Percentiles rank a stretch among this genome's conserved stretches.
Conservation (phyloP, 176 grass and related monocot species). For the Carex cristatella region DNA sequence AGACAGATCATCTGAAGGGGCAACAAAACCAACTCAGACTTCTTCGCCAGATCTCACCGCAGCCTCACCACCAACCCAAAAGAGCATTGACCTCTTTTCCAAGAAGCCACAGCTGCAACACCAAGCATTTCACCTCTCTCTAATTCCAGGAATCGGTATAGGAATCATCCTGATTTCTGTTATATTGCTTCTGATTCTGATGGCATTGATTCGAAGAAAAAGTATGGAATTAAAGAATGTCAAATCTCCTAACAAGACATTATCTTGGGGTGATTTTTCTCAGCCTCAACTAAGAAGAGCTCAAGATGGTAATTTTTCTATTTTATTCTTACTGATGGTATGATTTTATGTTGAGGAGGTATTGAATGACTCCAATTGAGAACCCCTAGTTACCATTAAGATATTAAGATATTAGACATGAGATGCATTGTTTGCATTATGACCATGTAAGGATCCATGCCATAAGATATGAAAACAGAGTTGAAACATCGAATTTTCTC, state of each 20-base stretch:
- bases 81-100: conserved; percentile 27
- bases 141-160: conserved; percentile 90
- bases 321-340: neutral
- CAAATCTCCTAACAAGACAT: conserved; percentile 34
- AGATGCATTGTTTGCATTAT: neutral
- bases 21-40: conserved; percentile 40
- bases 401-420: neutral
- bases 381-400: neutral
- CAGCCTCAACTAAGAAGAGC: conserved; percentile 54
- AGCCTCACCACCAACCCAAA: conserved; percentile 39
- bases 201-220: conserved; percentile 79
- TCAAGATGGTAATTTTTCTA: conserved; percentile 51
- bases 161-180: conserved; percentile 65
- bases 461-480: neutral
- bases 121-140: conserved; percentile 37
- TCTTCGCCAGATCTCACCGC: conserved; percentile 48
- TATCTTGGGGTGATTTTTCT: conserved; percentile 41
- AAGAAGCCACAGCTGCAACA: conserved; percentile 37
- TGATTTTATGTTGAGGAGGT: neutral
- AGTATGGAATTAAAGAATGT: conserved; percentile 57
- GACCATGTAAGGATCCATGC: neutral
- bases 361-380: neutral
- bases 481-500: neutral
- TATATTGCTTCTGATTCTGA: conserved; percentile 54
- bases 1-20: conserved; percentile 42